phyloP scores from a whole-genome alignment of 177 flowering plant genomes.

The Vitis hybrid region DNA sequence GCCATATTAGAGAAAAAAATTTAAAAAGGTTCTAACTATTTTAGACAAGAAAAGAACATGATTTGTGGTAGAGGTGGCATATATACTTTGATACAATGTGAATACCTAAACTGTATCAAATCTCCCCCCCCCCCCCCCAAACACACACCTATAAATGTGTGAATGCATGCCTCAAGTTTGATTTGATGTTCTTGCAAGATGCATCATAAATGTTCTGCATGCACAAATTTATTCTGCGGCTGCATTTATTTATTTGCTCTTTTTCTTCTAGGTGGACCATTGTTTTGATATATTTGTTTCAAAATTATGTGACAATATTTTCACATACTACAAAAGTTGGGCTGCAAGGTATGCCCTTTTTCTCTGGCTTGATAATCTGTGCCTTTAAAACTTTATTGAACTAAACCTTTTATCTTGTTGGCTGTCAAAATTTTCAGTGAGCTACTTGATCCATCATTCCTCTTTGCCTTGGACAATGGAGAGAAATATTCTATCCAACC shows the following conservation, averaged over 20 bases:
- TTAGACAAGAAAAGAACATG: too few species aligned
- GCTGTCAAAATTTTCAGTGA: slow-evolving; percentile 49
- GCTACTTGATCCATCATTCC: slow-evolving; percentile 91
- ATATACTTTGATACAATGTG: too few species aligned
- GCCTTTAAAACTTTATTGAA: background rate
- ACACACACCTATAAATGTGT: too few species aligned
- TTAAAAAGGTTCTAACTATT: too few species aligned
- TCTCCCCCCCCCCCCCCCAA: too few species aligned
- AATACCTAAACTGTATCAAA: too few species aligned
- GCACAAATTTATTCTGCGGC: background rate
- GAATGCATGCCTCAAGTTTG: background rate
- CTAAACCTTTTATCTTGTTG: slow-evolving; percentile 4
- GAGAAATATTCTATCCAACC: slow-evolving; percentile 83
- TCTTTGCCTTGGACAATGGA: slow-evolving; percentile 89
- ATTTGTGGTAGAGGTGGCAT: too few species aligned
- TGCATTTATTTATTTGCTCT: background rate
- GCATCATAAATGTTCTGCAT: background rate
- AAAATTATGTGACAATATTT: slow-evolving; percentile 73
- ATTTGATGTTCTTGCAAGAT: background rate
- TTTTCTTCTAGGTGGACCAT: slow-evolving; percentile 72
- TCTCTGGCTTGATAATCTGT: background rate
- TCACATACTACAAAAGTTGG: slow-evolving; percentile 92
- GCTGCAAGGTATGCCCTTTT: slow-evolving; percentile 74
- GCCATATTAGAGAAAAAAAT: too few species aligned
- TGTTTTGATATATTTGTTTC: slow-evolving; percentile 93